Evolutionary conservation across 768 basidiomycete genomes (phyloP), one percentile per base, ranked within the genome.

Genomic region (Gautieria morchelliformis): DNA sequence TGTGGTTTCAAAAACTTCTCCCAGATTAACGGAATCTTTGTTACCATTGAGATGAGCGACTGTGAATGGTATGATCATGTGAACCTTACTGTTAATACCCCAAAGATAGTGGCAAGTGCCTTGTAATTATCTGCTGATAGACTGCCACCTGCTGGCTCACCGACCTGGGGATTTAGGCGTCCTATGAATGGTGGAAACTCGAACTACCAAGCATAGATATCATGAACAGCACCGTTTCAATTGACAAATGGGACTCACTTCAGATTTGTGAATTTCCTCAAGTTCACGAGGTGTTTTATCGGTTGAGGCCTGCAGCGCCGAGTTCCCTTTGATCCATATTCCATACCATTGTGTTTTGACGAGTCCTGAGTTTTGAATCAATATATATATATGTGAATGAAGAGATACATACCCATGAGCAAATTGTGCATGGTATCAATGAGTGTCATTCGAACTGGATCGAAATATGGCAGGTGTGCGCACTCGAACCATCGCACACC

Each of bases 371-470:
- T 11, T 15, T 4, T n/a, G 50, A 11, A 11, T 17, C 24, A 14
- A 10, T 39, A 33, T 17, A 40, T 40, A 40, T 9, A 40, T n/a
- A n/a, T n/a, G n/a, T n/a, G n/a, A 40, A 40, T 9, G 17, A 40
- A 17, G 39, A 40, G 39, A 27, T 27, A 27, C 27, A 2, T 27
- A 65, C 70, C 67, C 5, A 69, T 63, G 14, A 69, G 66, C 1
- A 71, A 46, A 32, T 68, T 71, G 52, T 71, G 68, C 70, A 71
- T 71, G 0, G 67, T 69, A 56, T 70, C 70, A 14, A 71, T 63
- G 1, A 70, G 62, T 8, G 66, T 61, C 61, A 68, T 65, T 3
- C 56, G 48, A 19, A 61, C 56, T 2, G 67, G 37, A 58, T 72
- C 55, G 33, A 71, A 71, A 54, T 72, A 71, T 0, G 68, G 66